phyloP scores from a whole-genome alignment of 345 rosid genomes.

The Hevea brasiliensis region DNA sequence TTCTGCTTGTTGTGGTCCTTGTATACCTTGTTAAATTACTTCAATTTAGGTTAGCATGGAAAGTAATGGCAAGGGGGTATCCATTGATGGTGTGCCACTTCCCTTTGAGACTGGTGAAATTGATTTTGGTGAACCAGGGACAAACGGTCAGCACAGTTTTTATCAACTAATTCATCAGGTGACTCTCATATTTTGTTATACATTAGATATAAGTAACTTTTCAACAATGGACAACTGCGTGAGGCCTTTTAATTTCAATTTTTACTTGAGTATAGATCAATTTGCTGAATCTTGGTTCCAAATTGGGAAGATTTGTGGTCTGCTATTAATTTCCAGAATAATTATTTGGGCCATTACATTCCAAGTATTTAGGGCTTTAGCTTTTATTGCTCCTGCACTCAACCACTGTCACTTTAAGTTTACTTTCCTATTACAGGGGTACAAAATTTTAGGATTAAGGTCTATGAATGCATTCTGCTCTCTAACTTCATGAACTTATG shows the following conservation, averaged over 20 bases:
- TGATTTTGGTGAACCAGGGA: slow-evolving; percentile 98
- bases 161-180: slow-evolving; percentile 99
- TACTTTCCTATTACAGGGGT: neutral
- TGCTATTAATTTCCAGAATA: neutral
- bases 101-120: slow-evolving; percentile 91
- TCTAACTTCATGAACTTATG: neutral
- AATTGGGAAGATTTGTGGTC: neutral
- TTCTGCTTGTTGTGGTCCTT: neutral
- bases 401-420: neutral
- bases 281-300: neutral
- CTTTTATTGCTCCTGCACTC: neutral
- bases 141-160: slow-evolving; percentile 98
- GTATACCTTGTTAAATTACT: slow-evolving; percentile 15
- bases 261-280: neutral
- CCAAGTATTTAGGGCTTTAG: neutral
- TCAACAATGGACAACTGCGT: neutral
- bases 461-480: neutral
- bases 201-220: slow-evolving; percentile 7
- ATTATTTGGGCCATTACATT: neutral
- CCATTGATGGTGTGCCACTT: slow-evolving; percentile 84
- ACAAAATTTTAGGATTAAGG: neutral
- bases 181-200: neutral
- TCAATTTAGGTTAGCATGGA: slow-evolving; percentile 91
- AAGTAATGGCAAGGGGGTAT: slow-evolving; percentile 98
- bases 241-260: neutral